These are phyloP conservation scores for Dichotomopilus funicola DNA, from an alignment of 2,329 filamentous ascomycete genomes.

Conservation along the genomic window DNA sequence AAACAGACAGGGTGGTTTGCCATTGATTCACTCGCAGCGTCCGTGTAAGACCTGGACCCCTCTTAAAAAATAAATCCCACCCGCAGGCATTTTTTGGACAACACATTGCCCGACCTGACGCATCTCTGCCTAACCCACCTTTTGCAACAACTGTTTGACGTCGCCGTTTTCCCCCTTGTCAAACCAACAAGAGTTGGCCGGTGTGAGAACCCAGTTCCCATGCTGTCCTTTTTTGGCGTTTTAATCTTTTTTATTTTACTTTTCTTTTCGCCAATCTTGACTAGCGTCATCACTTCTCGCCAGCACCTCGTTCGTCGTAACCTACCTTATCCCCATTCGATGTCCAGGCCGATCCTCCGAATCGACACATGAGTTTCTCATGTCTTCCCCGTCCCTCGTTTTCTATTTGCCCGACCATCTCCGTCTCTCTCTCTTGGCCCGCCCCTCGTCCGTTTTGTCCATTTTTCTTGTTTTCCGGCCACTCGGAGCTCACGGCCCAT, in stretches of 20 bases:
- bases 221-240: conserved; percentile 19
- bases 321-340: not conserved
- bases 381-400: too few species aligned
- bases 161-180: conserved; percentile 15
- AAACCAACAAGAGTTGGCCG: conserved; percentile 20
- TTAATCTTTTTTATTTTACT: conserved; percentile 16
- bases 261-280: conserved; percentile 26
- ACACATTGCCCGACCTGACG: conserved; percentile 26
- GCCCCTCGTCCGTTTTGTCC: conserved; percentile 10
- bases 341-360: conserved; percentile 16
- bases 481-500: conserved; percentile 16
- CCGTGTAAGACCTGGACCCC: conserved; percentile 5
- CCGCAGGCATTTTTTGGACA: conserved; percentile 20
- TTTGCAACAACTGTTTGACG: conserved; percentile 22
- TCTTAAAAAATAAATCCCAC: conserved; percentile 14
- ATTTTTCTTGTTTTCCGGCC: conserved; percentile 4
- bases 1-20: not conserved
- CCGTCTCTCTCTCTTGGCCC: too few species aligned
- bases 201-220: conserved; percentile 21
- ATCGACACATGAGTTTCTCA: too few species aligned
- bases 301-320: conserved; percentile 26
- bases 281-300: conserved; percentile 33
- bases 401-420: too few species aligned
- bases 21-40: not conserved
- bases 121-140: conserved; percentile 27